phyloP scores from a whole-genome alignment of 352 stramenopile genomes.

The Phytophthora pinifolia region DNA sequence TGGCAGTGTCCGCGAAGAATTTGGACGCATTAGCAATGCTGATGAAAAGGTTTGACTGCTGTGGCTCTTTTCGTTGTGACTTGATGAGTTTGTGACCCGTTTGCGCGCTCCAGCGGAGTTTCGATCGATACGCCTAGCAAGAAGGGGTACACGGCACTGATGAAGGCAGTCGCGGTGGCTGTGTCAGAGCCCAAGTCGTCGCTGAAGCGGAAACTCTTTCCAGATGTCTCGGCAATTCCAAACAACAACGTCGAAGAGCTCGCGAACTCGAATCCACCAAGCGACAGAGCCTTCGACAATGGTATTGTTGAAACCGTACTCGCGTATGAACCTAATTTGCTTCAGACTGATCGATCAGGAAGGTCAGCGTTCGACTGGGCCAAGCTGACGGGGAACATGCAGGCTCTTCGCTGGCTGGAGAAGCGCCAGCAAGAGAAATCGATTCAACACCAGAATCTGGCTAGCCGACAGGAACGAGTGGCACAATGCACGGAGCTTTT shows the following conservation, averaged over 20 bases:
- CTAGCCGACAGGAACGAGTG: slow-evolving; percentile 36
- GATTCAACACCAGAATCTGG: slow-evolving; percentile 36
- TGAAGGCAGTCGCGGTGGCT: slow-evolving; percentile 68
- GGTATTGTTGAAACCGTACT: slow-evolving; percentile 48
- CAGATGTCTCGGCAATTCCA: background rate
- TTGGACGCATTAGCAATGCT: slow-evolving; percentile 40
- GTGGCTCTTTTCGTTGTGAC: background rate
- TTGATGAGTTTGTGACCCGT: background rate
- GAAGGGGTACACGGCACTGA: slow-evolving; percentile 69
- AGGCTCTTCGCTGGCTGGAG: slow-evolving; percentile 38
- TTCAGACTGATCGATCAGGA: slow-evolving; percentile 41
- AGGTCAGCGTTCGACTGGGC: slow-evolving; percentile 75
- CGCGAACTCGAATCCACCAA: background rate
- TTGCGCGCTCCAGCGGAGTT: slow-evolving; percentile 34
- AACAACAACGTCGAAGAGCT: slow-evolving; percentile 23
- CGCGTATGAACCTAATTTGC: slow-evolving; percentile 38
- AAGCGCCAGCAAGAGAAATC: slow-evolving; percentile 33
- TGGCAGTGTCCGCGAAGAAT: slow-evolving; percentile 51
- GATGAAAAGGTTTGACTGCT: slow-evolving; percentile 40
- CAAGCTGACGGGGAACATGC: slow-evolving; percentile 41
- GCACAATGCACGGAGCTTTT: slow-evolving; percentile 41
- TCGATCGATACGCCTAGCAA: slow-evolving; percentile 55
- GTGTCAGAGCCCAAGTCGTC: slow-evolving; percentile 15
- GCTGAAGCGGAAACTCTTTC: background rate
- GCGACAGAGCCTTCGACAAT: slow-evolving; percentile 45